Percentiles rank a stretch among this genome's conserved stretches.
phyloP scores from a whole-genome alignment of 495 filamentous ascomycete species.

The Podospora anserina region DNA sequence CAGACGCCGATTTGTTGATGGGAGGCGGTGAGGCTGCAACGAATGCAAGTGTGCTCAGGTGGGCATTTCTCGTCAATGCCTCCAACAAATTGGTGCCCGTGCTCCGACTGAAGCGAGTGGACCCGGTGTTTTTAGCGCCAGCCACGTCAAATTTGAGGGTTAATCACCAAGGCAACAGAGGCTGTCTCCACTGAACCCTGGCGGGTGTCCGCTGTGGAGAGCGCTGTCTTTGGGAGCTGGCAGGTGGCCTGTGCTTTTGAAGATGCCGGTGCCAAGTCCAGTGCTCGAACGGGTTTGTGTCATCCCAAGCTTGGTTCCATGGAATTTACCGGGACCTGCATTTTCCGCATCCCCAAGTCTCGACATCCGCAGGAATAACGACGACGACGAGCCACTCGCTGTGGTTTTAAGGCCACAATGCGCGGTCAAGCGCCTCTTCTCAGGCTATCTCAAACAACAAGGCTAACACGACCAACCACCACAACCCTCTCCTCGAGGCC shows the following conservation, averaged over 20 bases:
- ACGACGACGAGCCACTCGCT: conserved; percentile 4
- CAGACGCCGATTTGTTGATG: conserved; percentile 1
- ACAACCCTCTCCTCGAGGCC: conserved; percentile 9
- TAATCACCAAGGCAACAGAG: conserved; percentile 11
- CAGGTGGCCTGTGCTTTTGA: not conserved
- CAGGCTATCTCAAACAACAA: conserved; percentile 21
- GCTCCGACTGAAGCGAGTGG: not conserved
- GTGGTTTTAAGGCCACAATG: conserved; percentile 27
- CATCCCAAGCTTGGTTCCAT: conserved; percentile 1
- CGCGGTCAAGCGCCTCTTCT: conserved; percentile 29
- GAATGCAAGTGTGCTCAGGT: no score
- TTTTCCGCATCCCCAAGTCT: conserved; percentile 10
- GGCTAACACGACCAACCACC: not conserved
- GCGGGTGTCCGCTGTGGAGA: conserved; percentile 2
- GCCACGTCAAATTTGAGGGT: not conserved
- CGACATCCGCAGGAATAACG: conserved; percentile 4
- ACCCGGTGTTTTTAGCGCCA: not conserved
- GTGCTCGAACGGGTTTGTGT: conserved; percentile 3
- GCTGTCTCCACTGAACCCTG: not conserved
- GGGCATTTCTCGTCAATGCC: not conserved
- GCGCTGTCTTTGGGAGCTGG: not conserved
- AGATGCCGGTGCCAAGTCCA: not conserved
- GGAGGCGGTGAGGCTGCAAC: not conserved
- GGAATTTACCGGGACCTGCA: conserved; percentile 18
- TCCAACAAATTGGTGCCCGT: conserved; percentile 7